Base-by-base conservation (phyloP, 2,329 filamentous ascomycete species). In the Talaromyces sp. region DNA sequence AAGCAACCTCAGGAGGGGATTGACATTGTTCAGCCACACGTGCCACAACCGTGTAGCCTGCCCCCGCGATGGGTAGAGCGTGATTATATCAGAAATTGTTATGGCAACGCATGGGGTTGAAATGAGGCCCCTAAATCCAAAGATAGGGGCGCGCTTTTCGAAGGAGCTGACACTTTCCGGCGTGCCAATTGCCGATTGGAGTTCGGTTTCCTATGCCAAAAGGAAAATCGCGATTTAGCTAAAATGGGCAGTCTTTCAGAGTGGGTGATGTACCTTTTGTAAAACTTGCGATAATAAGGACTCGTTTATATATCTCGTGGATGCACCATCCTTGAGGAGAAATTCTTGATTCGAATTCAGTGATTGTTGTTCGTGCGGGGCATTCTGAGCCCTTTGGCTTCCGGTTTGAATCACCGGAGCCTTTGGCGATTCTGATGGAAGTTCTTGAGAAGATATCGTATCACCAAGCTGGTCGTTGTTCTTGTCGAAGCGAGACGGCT, bases 11-110 rank as follows among this genome's bases (percentile, higher is more conserved):
- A 65, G 39, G 2, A 70, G 45, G 2, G 67, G 64, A 39, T 72
- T 66, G 1, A 72, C 67, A 11, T 64, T 63, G 31, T 58, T 60
- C 13, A 71, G 51, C 22, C 65, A 71, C 0, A 60, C 61, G 57
- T 71, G 65, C 69, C 69, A 71, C 5, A 71, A 61, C 22, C 64
- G 46, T 5, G 62, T 66, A 1, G 65, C 67, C 50, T 67, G 62
- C 62, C 64, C 65, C 15, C 60, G 63, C 57, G 45, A 56, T 15
- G 67, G 67, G 19, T 59, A 61, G 13, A 70, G 55, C 1, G 58
- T 25, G 9, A 56, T 51, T 7, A 61, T 13, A 37, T 67, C 61
- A n/a, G n/a, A n/a, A n/a, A n/a, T n/a, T 45, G 60, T 21, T 40
- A 51, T 25, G 3, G 61, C 40, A 2, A 59, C 33, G n/a, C 25